These are phyloP conservation scores for Colletotrichum viniferum DNA, from an alignment of 2,329 filamentous ascomycete species.

Conservation along the genomic window DNA sequence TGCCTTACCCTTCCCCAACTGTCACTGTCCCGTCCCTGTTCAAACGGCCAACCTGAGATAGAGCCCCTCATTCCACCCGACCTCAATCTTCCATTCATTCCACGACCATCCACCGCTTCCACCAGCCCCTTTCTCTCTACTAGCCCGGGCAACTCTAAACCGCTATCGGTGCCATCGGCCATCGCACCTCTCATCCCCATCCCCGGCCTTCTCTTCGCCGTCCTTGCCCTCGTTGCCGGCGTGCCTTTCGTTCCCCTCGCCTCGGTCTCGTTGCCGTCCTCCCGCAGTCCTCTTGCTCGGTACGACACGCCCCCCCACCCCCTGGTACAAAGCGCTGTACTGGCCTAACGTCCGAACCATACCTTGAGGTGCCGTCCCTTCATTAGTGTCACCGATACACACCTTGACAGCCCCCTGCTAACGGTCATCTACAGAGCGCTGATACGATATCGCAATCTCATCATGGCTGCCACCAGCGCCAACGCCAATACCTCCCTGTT, in stretches of 20 bases:
- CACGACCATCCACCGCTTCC: constrained; percentile 1
- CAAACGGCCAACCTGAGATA: not conserved
- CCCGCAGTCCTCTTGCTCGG: not conserved
- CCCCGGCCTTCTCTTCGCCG: not conserved
- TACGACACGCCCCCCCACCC: not conserved
- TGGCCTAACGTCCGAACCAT: not conserved
- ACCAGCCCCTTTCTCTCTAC: not conserved
- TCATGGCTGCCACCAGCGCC: constrained; percentile 39
- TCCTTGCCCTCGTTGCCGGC: not conserved
- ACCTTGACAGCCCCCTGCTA: constrained; percentile 6
- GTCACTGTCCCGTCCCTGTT: not conserved
- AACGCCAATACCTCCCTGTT: constrained; percentile 29
- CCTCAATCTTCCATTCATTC: constrained; percentile 5
- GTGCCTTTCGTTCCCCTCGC: not conserved
- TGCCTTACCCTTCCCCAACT: not conserved
- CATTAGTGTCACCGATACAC: not conserved
- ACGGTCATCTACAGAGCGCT: not conserved
- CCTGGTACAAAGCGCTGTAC: not conserved
- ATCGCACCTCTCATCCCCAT: not conserved
- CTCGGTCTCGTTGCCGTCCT: not conserved
- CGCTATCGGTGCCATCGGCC: not conserved
- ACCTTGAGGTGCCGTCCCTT: not conserved
- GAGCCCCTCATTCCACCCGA: constrained; percentile 1
- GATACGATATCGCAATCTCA: constrained; percentile 20
- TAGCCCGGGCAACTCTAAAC: not conserved